Evolutionary conservation across 2,329 filamentous ascomycete species (phyloP).

Genomic region (Aspergillus eucalypticola): DNA sequence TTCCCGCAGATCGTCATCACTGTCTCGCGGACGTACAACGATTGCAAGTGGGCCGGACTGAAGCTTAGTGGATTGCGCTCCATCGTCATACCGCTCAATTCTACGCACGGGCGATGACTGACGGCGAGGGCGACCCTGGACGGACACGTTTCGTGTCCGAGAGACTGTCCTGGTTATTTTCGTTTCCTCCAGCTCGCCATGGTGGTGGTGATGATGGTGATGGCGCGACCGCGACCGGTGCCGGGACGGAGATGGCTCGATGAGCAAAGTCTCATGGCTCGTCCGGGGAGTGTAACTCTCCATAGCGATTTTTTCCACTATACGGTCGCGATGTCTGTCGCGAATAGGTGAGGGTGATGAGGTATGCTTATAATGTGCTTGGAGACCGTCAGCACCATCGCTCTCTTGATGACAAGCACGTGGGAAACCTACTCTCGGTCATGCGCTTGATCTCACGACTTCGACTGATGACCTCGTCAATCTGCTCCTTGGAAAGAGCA

Average conservation of each 20-base stretch:
- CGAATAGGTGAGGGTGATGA: conserved; percentile 28
- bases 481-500: conserved; percentile 85
- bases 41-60: conserved; percentile 53
- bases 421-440: conserved; percentile 33
- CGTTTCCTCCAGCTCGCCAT: conserved; percentile 31
- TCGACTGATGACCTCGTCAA: conserved; percentile 81
- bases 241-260: conserved; percentile 35
- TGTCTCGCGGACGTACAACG: conserved; percentile 49
- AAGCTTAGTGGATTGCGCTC: conserved; percentile 33
- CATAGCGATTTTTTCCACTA: conserved; percentile 31
- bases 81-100: conserved; percentile 35
- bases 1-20: conserved; percentile 66
- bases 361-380: conserved; percentile 28
- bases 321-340: conserved; percentile 21
- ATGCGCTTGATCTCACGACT: conserved; percentile 62
- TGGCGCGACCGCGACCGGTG: conserved; percentile 28
- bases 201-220: conserved; percentile 19
- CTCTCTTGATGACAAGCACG: conserved; percentile 3
- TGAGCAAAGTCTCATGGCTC: conserved; percentile 33
- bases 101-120: conserved; percentile 41
- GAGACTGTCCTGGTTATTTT: conserved; percentile 29
- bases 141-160: conserved; percentile 39
- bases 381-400: conserved; percentile 3
- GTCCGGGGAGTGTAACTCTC: conserved; percentile 29
- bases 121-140: conserved; percentile 35